Conservation (phyloP, 192 early-diverging fungal genomes). For the Pilobolus umbonatus region DNA sequence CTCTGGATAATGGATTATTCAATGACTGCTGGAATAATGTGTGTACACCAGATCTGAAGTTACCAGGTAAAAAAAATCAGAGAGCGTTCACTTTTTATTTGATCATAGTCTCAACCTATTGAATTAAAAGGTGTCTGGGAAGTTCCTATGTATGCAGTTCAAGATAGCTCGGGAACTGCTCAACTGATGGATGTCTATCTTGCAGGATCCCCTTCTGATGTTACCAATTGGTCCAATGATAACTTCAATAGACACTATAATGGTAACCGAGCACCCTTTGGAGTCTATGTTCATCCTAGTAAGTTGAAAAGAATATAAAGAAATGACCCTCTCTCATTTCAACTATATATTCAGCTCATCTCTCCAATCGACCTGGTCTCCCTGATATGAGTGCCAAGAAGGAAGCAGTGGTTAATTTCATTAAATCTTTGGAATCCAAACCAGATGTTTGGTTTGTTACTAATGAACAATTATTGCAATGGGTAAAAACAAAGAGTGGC, state of each 20-base stretch:
- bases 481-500: conserved; percentile 28
- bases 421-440: conserved; percentile 45
- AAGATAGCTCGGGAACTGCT: conserved; percentile 36
- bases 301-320: conserved; percentile 12
- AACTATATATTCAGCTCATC: conserved; percentile 39
- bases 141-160: conserved; percentile 57
- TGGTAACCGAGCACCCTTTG: conserved; percentile 50
- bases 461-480: conserved; percentile 60
- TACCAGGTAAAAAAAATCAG: conserved; percentile 39
- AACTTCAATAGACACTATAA: conserved; percentile 55
- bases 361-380: conserved; percentile 30
- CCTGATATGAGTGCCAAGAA: conserved; percentile 24
- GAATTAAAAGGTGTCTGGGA: conserved; percentile 50
- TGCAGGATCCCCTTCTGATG: conserved; percentile 30
- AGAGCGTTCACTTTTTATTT: no score
- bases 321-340: not conserved
- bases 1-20: conserved; percentile 57
- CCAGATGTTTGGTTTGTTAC: conserved; percentile 74
- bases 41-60: conserved; percentile 36
- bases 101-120: no score
- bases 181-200: conserved; percentile 51
- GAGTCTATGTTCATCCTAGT: conserved; percentile 43
- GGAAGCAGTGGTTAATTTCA: conserved; percentile 40
- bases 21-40: conserved; percentile 55
- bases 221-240: conserved; percentile 43